Conservation (phyloP, 306 rosid genomes). For the Glycine soja region DNA sequence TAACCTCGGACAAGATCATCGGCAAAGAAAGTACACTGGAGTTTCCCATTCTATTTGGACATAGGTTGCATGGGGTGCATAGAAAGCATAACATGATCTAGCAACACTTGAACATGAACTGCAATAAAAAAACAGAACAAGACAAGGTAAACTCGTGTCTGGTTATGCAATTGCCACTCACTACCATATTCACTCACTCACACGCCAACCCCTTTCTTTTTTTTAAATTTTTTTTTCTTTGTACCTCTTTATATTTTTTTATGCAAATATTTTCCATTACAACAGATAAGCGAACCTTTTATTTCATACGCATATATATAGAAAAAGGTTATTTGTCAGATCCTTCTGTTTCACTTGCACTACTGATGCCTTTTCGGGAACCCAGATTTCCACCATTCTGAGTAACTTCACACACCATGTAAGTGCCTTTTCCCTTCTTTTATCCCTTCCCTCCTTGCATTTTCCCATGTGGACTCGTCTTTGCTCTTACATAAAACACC, state of each 20-base stretch:
- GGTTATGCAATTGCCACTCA: constrained; percentile 61
- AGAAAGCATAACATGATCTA: not conserved
- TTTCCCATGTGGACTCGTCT: constrained; percentile 19
- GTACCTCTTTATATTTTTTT: not conserved
- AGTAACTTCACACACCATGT: constrained; percentile 41
- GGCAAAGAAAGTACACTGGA: not conserved
- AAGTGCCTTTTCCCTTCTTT: constrained; percentile 39
- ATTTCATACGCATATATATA: constrained; percentile 34
- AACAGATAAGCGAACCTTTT: constrained; percentile 12
- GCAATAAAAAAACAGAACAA: not conserved
- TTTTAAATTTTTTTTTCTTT: not conserved
- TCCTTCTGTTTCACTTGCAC: constrained; percentile 20
- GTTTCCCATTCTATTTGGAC: constrained; percentile 10
- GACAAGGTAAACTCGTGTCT: constrained; percentile 31
- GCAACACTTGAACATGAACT: not conserved
- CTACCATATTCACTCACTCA: constrained; percentile 42
- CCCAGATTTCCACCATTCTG: constrained; percentile 35
- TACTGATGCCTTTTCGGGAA: constrained; percentile 24
- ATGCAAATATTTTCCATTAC: not conserved
- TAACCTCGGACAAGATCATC: not conserved
- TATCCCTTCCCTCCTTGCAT: constrained; percentile 16
- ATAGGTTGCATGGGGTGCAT: constrained; percentile 6
- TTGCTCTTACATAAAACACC: not conserved
- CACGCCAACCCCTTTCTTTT: constrained; percentile 41
- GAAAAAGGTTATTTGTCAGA: constrained; percentile 32